A percentile compares a stretch with the other conserved stretches of the same genome.
phyloP scores from a whole-genome alignment of 768 basidiomycete species.

The Mycena haematopus region DNA sequence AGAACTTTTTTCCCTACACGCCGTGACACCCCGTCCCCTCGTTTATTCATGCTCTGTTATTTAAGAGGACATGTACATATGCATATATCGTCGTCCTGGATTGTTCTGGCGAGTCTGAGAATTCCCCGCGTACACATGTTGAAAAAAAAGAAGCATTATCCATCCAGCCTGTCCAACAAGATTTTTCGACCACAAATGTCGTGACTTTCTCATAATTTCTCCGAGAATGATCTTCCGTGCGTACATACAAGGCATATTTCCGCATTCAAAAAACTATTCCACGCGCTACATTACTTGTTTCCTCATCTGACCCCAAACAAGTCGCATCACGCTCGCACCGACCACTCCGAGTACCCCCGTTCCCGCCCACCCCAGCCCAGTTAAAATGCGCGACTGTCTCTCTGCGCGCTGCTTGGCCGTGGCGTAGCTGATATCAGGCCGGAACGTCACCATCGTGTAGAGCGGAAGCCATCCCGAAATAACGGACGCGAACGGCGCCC shows the following conservation, averaged over 20 bases:
- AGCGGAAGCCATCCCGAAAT: constrained; percentile 87
- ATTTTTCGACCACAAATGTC: constrained; percentile 36
- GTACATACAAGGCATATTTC: constrained; percentile 26
- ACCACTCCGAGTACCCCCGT: constrained; percentile 49
- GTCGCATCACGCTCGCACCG: constrained; percentile 50
- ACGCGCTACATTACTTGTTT: constrained; percentile 23
- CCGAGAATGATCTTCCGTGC: constrained; percentile 20
- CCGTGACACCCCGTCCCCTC: constrained; percentile 27
- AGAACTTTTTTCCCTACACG: constrained; percentile 31
- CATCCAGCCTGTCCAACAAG: constrained; percentile 37
- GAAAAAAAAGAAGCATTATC: constrained; percentile 38
- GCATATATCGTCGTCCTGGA: constrained; percentile 36
- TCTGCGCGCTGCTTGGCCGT: constrained; percentile 74
- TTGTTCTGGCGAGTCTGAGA: constrained; percentile 30
- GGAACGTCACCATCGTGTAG: constrained; percentile 98
- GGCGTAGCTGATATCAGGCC: constrained; percentile 92
- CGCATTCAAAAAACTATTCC: constrained; percentile 8
- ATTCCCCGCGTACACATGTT: constrained; percentile 28
- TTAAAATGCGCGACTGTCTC: constrained; percentile 71
- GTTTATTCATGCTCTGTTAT: constrained; percentile 23
- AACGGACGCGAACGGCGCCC: constrained; percentile 62
- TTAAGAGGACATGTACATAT: constrained; percentile 44
- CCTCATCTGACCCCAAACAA: constrained; percentile 41
- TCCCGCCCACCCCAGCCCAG: constrained; percentile 55
- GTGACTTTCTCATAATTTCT: constrained; percentile 21